Evolutionary conservation across 108 stramenopile species (phyloP), one percentile per base, ranked within the genome.

Genomic region (Nitzschia inconspicua): DNA sequence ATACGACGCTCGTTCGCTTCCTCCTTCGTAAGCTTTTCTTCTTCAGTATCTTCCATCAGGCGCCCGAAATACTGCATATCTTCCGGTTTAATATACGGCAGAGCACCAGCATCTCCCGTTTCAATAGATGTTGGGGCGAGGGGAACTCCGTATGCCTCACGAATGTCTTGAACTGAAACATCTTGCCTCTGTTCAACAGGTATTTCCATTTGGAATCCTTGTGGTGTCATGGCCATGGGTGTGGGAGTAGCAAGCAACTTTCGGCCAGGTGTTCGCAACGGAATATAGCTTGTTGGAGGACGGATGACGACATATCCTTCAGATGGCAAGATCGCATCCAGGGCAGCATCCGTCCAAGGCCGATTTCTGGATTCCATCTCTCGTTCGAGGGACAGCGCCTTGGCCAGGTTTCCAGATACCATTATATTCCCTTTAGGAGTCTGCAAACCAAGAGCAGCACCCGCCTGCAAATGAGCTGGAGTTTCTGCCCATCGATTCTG

Each of bases 61-160:
- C 94, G 72, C 1, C 96, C 95, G 77, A 99, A 99, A 71, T 97
- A 97, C 65, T 98, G 97, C 93, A 94, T 90, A 70, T 99, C 98
- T 73, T 99, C 98, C 6, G 96, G 93, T 80, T 95, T 95, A 57
- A 99, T 99, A 68, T 84, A 89, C 0, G 98, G 98, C 49, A 99
- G 63, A 4, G 86, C 84, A 5, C 83, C 74, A 16, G 65, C 75
- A 30, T 78, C 84, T 9, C 61, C 60, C 23, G 55, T 66, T 40
- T 91, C 88, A 18, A 52, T 60, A 10, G 84, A 34, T 14, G 78
- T 75, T 6, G 88, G 61, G 13, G 88, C 86, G 6, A 91, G 61
- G 44, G 95, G 94, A 8, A 97, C 79, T 52, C 96, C 96, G 61
- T 96, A 97, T 14, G 94, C 93, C 70, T 96, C 97, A 11, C 93